Evolutionary conservation across 2,329 filamentous ascomycete genomes (phyloP), one percentile per base, ranked within the genome.

Genomic region (Ceratocystis huliohia): DNA sequence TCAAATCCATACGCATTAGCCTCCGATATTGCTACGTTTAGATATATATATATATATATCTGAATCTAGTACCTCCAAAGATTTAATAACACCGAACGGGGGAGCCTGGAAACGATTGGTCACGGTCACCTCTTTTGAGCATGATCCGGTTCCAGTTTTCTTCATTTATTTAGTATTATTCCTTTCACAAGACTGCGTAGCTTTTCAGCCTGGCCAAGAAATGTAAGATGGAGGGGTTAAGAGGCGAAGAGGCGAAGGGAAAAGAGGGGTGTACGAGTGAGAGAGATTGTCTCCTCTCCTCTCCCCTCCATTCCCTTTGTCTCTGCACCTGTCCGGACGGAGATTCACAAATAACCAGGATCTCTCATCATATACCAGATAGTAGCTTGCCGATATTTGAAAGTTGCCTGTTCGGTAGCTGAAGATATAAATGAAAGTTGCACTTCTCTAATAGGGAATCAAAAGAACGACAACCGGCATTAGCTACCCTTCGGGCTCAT

Each of bases 341-440:
- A 41, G 37, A 41, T 13, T 41, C 37, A 13, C 10, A 41, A 41
- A 8, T 41, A 13, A 8, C 50, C 6, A 25, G 50, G 50, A 28
- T 56, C 22, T 59, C 53, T 59, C 53, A 37, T 59, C 53, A 30
- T 37, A 59, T 59, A 59, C 17, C 28, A 37, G 10, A 59, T 5
- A 59, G 30, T 4, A 20, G 33, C 25, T 17, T 59, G 15, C 53
- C 53, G 53, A 59, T 33, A 59, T 59, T 33, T 59, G 53, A 33
- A n/a, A 59, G n/a, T 59, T 33, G 25, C 28, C 37, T 41, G 37
- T 41, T 59, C 53, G 53, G 53, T 33, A 59, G 53, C 53, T 59
- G 28, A 59, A 33, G 7, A 33, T 33, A 33, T 25, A 6, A 20
- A 17, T 25, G 20, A 13, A 53, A 53, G 25, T 15, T 20, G 48